A percentile compares a stretch with the other conserved stretches of the same genome.
Conservation (phyloP, 2,329 filamentous ascomycete species). For the Blumeria hordei region DNA sequence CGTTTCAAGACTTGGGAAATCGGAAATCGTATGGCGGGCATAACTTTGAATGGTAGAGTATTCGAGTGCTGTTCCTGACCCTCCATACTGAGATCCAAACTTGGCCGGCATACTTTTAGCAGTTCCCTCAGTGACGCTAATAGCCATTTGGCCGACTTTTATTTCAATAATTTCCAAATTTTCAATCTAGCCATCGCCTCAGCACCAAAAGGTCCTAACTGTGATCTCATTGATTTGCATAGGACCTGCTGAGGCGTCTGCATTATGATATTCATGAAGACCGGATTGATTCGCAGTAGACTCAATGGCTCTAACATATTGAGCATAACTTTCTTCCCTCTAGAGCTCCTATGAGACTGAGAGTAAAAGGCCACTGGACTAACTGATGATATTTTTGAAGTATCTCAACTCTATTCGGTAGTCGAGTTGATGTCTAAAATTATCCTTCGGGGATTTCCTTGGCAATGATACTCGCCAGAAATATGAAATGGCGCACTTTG, state of each 20-base stretch:
- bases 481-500: not conserved
- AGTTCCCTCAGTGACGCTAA: not conserved
- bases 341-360: not conserved
- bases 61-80: not conserved
- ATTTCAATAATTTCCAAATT: not conserved
- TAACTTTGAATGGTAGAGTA: slow-evolving; percentile 1
- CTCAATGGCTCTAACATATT: not conserved
- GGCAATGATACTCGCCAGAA: not conserved
- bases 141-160: not conserved
- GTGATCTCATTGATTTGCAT: not conserved
- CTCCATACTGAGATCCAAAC: not conserved
- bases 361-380: not conserved
- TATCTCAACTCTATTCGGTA: not conserved
- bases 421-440: not conserved
- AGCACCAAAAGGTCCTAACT: not conserved
- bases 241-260: not conserved
- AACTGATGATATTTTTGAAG: not conserved
- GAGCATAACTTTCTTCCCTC: not conserved
- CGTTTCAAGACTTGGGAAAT: not conserved
- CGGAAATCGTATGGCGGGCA: not conserved
- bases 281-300: not conserved
- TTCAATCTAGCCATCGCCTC: not conserved
- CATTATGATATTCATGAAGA: slow-evolving; percentile 1
- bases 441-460: not conserved
- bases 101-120: not conserved